Evolutionary conservation across 1,139 yeast genomes (phyloP).

Genomic region (Yamadazyma conglobata): DNA sequence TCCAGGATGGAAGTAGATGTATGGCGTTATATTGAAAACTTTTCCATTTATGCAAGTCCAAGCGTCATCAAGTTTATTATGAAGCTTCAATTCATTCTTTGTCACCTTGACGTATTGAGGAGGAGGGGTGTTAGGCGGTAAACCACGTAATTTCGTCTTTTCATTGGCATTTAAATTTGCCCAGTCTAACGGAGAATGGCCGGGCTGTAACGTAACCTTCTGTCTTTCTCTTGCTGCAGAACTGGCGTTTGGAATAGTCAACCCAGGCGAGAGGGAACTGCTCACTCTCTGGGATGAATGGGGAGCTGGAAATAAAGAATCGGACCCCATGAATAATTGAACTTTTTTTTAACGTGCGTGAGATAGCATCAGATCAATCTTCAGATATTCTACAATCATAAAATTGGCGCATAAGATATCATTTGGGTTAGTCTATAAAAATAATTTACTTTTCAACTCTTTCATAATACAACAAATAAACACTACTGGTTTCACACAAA

Average conservation of each 20-base stretch:
- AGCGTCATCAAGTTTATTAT: slow-evolving; percentile 59
- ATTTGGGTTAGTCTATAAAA: no score
- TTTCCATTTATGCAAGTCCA: slow-evolving; percentile 84
- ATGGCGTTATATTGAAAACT: slow-evolving; percentile 82
- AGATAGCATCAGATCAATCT: no score
- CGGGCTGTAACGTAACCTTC: slow-evolving; percentile 69
- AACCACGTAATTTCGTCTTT: slow-evolving; percentile 35
- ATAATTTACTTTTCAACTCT: slow-evolving; percentile 32
- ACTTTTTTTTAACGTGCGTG: no score
- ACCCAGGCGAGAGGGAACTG: neutral
- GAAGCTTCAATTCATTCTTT: slow-evolving; percentile 57
- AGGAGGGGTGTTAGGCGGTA: slow-evolving; percentile 38
- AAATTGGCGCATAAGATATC: no score
- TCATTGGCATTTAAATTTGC: slow-evolving; percentile 42
- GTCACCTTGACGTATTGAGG: slow-evolving; percentile 51
- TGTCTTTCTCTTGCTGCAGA: slow-evolving; percentile 13
- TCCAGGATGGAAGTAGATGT: slow-evolving; percentile 88
- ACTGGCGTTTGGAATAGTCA: neutral
- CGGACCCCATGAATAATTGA: slow-evolving; percentile 7
- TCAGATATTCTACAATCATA: no score
- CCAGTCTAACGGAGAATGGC: slow-evolving; percentile 88
- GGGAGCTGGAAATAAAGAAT: slow-evolving; percentile 32
- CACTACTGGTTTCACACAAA: slow-evolving; percentile 66
- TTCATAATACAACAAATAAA: slow-evolving; percentile 82
- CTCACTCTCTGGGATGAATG: slow-evolving; percentile 40